phyloP scores from a whole-genome alignment of 345 rosid genomes.

The Excoecaria agallocha region DNA sequence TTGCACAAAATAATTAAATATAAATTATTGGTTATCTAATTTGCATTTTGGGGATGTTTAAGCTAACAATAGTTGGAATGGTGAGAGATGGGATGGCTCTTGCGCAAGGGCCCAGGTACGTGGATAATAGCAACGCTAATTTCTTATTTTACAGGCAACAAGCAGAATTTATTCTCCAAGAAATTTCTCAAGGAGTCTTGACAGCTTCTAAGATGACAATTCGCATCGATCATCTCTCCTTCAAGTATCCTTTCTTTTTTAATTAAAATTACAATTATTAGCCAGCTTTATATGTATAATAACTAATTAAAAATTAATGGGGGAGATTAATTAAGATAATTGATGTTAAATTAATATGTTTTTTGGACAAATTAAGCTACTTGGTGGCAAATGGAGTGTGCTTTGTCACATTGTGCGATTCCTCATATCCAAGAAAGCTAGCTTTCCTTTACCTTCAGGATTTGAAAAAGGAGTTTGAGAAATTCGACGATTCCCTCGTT shows the following conservation, averaged over 20 bases:
- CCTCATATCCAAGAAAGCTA: constrained; percentile 66
- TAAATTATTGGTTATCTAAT: too few species aligned
- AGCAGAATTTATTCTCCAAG: constrained; percentile 45
- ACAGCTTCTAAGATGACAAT: constrained; percentile 43
- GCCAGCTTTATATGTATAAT: background rate
- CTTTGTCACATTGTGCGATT: constrained; percentile 52
- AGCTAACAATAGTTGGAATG: constrained; percentile 57
- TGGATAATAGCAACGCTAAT: constrained; percentile 22
- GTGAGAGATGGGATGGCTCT: constrained; percentile 53
- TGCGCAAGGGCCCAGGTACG: constrained; percentile 35
- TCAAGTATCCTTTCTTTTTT: constrained; percentile 43
- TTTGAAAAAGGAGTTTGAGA: constrained; percentile 46
- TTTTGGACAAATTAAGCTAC: constrained; percentile 34
- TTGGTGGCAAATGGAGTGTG: constrained; percentile 48
- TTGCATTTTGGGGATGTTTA: constrained; percentile 35
- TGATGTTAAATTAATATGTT: too few species aligned
- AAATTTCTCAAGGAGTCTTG: constrained; percentile 46
- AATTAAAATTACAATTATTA: background rate
- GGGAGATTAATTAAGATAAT: background rate
- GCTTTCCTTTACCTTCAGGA: constrained; percentile 58
- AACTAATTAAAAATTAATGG: too few species aligned
- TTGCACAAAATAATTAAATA: too few species aligned
- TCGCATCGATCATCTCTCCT: constrained; percentile 46
- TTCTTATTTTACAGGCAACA: constrained; percentile 49
- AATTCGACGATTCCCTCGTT: constrained; percentile 31